Base-by-base conservation (phyloP, 805 yeast species). In the Yarrowia divulgata region DNA sequence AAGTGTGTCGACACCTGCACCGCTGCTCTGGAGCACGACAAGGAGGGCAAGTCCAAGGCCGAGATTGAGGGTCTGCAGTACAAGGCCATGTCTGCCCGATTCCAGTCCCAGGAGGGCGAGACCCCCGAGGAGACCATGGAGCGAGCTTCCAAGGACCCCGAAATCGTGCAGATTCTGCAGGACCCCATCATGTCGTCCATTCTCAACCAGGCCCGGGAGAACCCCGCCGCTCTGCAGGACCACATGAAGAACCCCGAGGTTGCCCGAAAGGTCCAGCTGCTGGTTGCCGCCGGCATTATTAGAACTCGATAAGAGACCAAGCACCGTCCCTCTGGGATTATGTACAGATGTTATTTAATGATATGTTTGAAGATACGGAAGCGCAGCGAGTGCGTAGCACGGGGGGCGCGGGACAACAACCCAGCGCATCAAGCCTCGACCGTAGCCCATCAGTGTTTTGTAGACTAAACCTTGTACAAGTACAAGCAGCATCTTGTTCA, bases 241-340 rank as follows among this genome's bases (percentile, higher is more conserved):
- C 99, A 95, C 81, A 93, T 95, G 97, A 90, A 87, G 84, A 95
- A 95, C 81, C 98, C 99, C 49, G 96, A 88, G 71, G 90, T 95
- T 64, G 86, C 88, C 77, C 89, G 88, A 79, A 95, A 95, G 87
- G 88, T 95, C 75, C 89, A 90, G 79, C 85, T 90, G 74, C 85
- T 95, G 79, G 89, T 93, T 78, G 97, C 98, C 69, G 97, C 98
- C 19, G 99, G 99, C 79, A 90, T 95, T 69, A 93, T 95, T 76
- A 89, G 97, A 78, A 92, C 97, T 40, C 88, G 97, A 77, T 89
- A 79, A 73, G 68, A 12, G 29, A 29, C 2, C 6, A 19, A 23
- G 29, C 49, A 45, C 19, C 49, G 46, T 40, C 18, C 18, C 14
- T 8, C 46, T 16, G 46, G 46, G 23, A 43, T 12, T 8, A 49